Base-by-base conservation (phyloP, 768 basidiomycete genomes). In the Candolleomyces efflorescens region DNA sequence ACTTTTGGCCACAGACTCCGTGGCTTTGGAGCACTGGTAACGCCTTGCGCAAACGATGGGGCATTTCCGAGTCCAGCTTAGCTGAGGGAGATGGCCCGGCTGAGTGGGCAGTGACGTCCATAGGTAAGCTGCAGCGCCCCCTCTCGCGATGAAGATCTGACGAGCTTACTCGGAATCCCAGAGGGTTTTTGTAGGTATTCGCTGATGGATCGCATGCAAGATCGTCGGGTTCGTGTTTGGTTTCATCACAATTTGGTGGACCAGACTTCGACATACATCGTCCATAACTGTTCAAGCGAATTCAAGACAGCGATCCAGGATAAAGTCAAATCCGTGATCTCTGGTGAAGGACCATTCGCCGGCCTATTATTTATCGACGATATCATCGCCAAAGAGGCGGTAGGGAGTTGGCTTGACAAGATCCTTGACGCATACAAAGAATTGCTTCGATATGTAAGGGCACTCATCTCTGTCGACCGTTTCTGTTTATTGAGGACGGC, bases 261-360 rank as follows among this genome's bases (percentile, higher is more conserved):
- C 5, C 20, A 47, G 20, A 15, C 41, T 26, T 46, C 54, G n/a
- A 55, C 44, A 17, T 55, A 55, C 45, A 47, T 55, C 23, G 47
- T 55, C 13, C 24, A 55, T 39, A 26, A 44, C 22, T 55, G 54
- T 17, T 36, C 54, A 15, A 17, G 3, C 27, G 5, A 27, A 26
- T 24, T 36, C 15, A 36, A 23, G 23, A n/a, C 18, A 15, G 20
- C 7, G 15, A 12, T 50, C 6, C 17, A 17, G 13, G 24, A n/a
- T 5, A 27, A 27, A 26, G 43, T 22, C 17, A 44, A 17, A 15
- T 17, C 43, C 6, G 1, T 22, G 43, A 27, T 27, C 49, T 24
- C 26, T 7, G 22, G 24, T 11, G 32, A 20, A 26, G 23, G 17
- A 11, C 32, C 20, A 18, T 23, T 37, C 26, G 44, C n/a, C 27